Evolutionary conservation across 257 asterid species (phyloP), one percentile per base, ranked within the genome.

Genomic region (Ajuga chamaepitys): DNA sequence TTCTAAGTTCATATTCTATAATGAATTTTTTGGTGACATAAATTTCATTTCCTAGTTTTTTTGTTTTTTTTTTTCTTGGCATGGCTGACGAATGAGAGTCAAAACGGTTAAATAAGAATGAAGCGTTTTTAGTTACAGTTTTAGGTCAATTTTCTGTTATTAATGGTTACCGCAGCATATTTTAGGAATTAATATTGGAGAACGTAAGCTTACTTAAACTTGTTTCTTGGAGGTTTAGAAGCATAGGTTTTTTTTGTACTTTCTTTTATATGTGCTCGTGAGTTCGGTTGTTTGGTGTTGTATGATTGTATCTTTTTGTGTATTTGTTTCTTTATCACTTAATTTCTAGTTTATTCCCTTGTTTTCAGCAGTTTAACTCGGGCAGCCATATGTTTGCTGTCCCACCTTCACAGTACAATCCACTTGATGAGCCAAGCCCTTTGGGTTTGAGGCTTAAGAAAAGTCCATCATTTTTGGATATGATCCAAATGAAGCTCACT

Each of bases 361-460:
- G 47, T 54, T 32, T 61, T 28, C 28, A 30, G 64, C 86, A 82
- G 83, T 44, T 71, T 82, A 72, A 74, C 48, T 28, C 53, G 40
- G 81, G 60, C 42, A 53, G 73, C 41, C 64, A 71, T 66, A 80
- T 60, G 50, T 53, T 66, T 42, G 63, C 77, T 1, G 65, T 62
- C 30, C 75, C 77, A 56, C 80, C 77, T 16, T 51, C 74, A 9
- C 81, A 74, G 41, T 81, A 76, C 72, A 84, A 86, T 82, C 89
- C 81, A 11, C 83, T 88, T 52, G 85, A 79, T 59, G 91, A 88
- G 77, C 96, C 98, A 37, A 79, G 93, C 65, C 96, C 97, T 21
- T 67, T 88, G 74, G 96, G 96, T 30, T 82, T 90, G 82, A 63
- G 74, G 72, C 83, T 90, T 62, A 84, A 71, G 34, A 88, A 86